Evolutionary conservation across 768 basidiomycete genomes (phyloP).

Genomic region (Boletus patriciae): DNA sequence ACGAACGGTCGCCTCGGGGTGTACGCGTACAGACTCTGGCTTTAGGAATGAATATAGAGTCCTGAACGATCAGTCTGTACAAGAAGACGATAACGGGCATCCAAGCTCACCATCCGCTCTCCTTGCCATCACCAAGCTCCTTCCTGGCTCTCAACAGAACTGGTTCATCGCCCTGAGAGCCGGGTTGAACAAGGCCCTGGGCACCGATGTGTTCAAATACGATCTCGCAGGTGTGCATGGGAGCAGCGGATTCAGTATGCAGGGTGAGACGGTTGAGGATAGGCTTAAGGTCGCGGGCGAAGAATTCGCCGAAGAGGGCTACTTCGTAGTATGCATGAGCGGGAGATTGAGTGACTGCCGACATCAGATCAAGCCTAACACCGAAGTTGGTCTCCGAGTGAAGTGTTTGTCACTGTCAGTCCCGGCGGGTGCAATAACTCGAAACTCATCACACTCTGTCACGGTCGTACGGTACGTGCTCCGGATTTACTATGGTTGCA

Average conservation of each 20-base stretch:
- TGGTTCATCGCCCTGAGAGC: constrained; percentile 55
- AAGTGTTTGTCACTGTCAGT: no score
- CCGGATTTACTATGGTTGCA: neutral
- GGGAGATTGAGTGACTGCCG: constrained; percentile 27
- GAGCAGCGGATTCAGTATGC: constrained; percentile 72
- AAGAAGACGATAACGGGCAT: neutral
- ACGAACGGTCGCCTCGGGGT: constrained; percentile 84
- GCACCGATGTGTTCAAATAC: constrained; percentile 80
- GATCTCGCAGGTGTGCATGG: constrained; percentile 73
- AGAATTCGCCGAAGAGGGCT: constrained; percentile 81
- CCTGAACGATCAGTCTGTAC: constrained; percentile 41
- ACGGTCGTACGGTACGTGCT: neutral
- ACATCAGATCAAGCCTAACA: constrained; percentile 13
- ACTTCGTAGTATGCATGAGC: constrained; percentile 78
- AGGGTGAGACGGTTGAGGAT: constrained; percentile 82
- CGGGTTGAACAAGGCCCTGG: constrained; percentile 54
- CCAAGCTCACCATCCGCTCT: constrained; percentile 58
- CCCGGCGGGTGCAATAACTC: constrained; percentile 7
- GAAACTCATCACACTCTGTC: no score
- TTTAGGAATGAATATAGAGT: constrained; percentile 77
- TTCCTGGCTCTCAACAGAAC: constrained; percentile 71
- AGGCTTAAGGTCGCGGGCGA: constrained; percentile 68
- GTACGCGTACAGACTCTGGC: constrained; percentile 79
- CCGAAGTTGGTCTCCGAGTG: neutral
- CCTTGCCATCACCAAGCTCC: constrained; percentile 58